Conservation (phyloP, 1,284 basidiomycete species). For the Cutaneotrichosporon cyanovorans region DNA sequence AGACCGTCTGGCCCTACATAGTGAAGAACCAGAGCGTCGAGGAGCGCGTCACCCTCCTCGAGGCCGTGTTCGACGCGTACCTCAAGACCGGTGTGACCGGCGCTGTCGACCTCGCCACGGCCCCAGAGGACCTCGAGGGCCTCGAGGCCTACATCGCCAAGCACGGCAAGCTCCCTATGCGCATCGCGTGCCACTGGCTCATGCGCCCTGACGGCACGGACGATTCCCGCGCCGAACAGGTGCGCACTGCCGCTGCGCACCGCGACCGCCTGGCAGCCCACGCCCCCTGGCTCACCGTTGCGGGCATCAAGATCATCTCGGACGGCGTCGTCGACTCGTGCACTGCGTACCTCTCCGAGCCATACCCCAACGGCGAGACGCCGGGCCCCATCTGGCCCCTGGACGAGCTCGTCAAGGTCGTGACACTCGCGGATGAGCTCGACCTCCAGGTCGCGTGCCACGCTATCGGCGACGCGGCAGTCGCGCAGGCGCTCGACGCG, state of each 20-base stretch:
- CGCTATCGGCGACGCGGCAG: constrained; percentile 34
- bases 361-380: constrained; percentile 22
- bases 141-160: constrained; percentile 19
- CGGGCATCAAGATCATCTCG: constrained; percentile 33
- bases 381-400: constrained; percentile 30
- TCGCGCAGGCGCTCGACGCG: constrained; percentile 27
- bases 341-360: constrained; percentile 29
- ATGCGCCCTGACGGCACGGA: constrained; percentile 16
- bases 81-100: constrained; percentile 26
- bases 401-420: constrained; percentile 20
- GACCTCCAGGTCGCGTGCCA: constrained; percentile 31
- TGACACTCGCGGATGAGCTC: constrained; percentile 23
- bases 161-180: constrained; percentile 20
- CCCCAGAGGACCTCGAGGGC: constrained; percentile 20
- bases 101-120: constrained; percentile 27
- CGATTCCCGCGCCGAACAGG: constrained; percentile 15
- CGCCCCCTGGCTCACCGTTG: constrained; percentile 20
- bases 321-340: constrained; percentile 36
- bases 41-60: constrained; percentile 15
- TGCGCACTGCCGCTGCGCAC: constrained; percentile 19
- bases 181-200: constrained; percentile 27
- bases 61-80: constrained; percentile 21
- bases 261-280: constrained; percentile 12
- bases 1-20: constrained; percentile 25
- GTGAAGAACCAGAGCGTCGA: constrained; percentile 11